Base-by-base conservation (phyloP, 1,284 basidiomycete genomes). In the Moniliophthora roreri region DNA sequence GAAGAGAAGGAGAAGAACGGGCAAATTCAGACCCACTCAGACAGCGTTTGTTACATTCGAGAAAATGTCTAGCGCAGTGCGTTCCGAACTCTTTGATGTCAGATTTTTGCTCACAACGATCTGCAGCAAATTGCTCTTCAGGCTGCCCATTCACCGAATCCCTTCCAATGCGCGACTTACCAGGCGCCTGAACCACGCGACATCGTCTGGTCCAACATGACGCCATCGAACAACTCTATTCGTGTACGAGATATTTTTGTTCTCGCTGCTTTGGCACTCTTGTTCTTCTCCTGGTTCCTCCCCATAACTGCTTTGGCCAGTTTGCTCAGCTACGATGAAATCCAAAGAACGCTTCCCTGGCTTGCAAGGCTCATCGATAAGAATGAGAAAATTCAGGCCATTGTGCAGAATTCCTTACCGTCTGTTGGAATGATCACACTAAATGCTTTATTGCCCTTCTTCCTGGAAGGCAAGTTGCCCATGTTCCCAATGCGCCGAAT, bases 1-100 rank as follows among this genome's bases (percentile, higher is more conserved):
- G n/a, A 85, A 81, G 66, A 81, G 79, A 63, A 80, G 81, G 62
- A 72, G 90, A 48, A 73, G 79, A 49, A 70, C 71, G 10, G 86
- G 87, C 6, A 87, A 83, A 62, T 95, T 93, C 67, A 85, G 81
- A 58, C 79, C 92, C 1, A 91, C 91, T 0, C 84, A 89, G 54
- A 82, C 86, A 7, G 96, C 94, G 0, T 99, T 98, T 66, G 92
- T 98, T n/a, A 98, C 96, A 0, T 98, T 99, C 62, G 91, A 96
- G 69, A 91, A 92, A 64, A 94, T 95, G 80, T 91, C 91, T 2
- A 88, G 88, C 62, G 93, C 95, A 11, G 91, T 92, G 66, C 64
- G 88, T 78, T 0, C 4, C 11, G n/a, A 36, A 34, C 32, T 28
- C 18, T 20, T 13, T 20, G 36, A 23, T 1, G 34, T 10, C 8